Conservation (phyloP, 1,139 yeast species). For the Hyphopichia wangnamkhiaoensis region DNA sequence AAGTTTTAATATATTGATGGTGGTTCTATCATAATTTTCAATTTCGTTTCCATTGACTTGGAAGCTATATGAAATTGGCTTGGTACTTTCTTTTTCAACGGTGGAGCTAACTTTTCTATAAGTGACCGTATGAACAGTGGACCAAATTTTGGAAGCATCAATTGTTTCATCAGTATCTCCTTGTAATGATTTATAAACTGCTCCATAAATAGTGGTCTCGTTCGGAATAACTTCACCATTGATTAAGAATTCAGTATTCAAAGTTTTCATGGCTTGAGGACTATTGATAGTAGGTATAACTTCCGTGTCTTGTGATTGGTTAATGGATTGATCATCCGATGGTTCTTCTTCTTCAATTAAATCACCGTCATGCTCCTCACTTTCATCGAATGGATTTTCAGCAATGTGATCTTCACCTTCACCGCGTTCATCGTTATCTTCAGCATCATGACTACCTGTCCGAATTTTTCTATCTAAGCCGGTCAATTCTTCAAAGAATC, state of each 20-base stretch:
- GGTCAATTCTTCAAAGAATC: slow-evolving; percentile 22
- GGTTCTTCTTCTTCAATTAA: too few species aligned
- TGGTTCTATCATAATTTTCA: slow-evolving; percentile 42
- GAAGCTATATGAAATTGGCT: slow-evolving; percentile 14
- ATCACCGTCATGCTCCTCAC: slow-evolving; percentile 10
- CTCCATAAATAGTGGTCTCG: slow-evolving; percentile 81
- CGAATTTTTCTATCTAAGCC: slow-evolving; percentile 6
- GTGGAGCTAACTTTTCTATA: slow-evolving; percentile 42
- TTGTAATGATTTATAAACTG: slow-evolving; percentile 59
- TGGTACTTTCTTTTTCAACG: slow-evolving; percentile 14
- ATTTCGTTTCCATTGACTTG: slow-evolving; percentile 31
- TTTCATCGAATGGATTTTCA: slow-evolving; percentile 10
- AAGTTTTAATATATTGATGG: slow-evolving; percentile 54
- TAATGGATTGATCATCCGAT: too few species aligned
- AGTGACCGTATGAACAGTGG: slow-evolving; percentile 51
- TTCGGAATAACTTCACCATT: slow-evolving; percentile 63
- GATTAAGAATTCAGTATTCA: slow-evolving; percentile 59
- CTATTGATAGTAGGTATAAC: too few species aligned
- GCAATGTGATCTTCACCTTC: slow-evolving; percentile 8
- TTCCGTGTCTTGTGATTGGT: too few species aligned
- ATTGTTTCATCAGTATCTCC: slow-evolving; percentile 38
- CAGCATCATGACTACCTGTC: slow-evolving; percentile 10
- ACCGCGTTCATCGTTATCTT: slow-evolving; percentile 10
- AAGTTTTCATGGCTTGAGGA: slow-evolving; percentile 12
- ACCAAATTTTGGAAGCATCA: slow-evolving; percentile 59